phyloP scores from a whole-genome alignment of 495 filamentous ascomycete genomes.

The Cercophora sp. region DNA sequence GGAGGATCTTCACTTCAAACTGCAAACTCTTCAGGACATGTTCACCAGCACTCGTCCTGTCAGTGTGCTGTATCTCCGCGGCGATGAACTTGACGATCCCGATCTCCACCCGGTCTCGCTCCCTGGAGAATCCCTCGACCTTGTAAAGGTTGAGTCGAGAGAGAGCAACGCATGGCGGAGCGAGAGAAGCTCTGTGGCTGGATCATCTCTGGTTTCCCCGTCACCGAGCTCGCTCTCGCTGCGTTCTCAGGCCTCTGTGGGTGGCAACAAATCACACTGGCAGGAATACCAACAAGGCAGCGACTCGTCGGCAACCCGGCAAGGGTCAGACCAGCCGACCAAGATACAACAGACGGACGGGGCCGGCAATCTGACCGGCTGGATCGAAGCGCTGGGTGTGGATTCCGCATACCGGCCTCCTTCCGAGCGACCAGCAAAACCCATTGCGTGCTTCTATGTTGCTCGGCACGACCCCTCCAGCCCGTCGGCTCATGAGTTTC shows the following conservation, averaged over 20 bases:
- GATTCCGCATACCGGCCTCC: constrained; percentile 83
- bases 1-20: constrained; percentile 83
- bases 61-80: constrained; percentile 78
- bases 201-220: constrained; percentile 67
- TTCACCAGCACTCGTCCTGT: constrained; percentile 85
- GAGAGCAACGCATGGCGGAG: constrained; percentile 55
- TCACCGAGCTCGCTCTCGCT: constrained; percentile 61
- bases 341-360: constrained; percentile 46
- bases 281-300: constrained; percentile 41
- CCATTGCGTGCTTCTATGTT: constrained; percentile 86
- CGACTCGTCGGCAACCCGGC: constrained; percentile 32
- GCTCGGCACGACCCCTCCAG: constrained; percentile 53
- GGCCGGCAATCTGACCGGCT: constrained; percentile 60
- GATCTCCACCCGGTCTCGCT: constrained; percentile 80
- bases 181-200: constrained; percentile 48
- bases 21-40: constrained; percentile 87
- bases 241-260: constrained; percentile 46
- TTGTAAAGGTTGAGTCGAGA: constrained; percentile 54
- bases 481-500: constrained; percentile 57
- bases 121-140: constrained; percentile 60
- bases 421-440: constrained; percentile 60
- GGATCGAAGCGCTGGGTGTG: constrained; percentile 88
- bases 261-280: constrained; percentile 47
- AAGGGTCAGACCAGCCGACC: constrained; percentile 48
- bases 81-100: constrained; percentile 81